Evolutionary conservation across 805 yeast genomes (phyloP).

Genomic region (Candida schatavii): DNA sequence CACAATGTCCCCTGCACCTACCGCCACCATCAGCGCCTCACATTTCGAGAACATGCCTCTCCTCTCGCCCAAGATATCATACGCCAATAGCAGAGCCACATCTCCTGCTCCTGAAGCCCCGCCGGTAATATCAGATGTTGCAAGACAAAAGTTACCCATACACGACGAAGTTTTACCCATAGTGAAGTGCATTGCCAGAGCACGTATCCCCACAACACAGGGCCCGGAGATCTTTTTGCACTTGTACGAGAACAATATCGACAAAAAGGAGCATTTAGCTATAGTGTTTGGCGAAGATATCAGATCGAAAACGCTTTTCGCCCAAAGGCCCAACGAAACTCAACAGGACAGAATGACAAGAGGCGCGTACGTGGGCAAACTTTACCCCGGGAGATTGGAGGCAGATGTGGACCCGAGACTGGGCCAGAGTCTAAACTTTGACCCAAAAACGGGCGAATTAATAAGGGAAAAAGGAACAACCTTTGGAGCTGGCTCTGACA

Average conservation of each 20-base stretch:
- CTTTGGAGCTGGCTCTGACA: constrained; percentile 5
- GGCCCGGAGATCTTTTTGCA: constrained; percentile 95
- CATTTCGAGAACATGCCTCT: constrained; percentile 18
- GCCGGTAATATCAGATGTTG: constrained; percentile 19
- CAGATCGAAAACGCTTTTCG: constrained; percentile 71
- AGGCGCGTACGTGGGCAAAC: constrained; percentile 91
- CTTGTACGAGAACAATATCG: constrained; percentile 80
- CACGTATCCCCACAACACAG: constrained; percentile 92
- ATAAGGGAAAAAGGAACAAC: constrained; percentile 28
- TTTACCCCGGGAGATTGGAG: constrained; percentile 77
- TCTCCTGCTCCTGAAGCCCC: constrained; percentile 9
- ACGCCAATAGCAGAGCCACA: constrained; percentile 9
- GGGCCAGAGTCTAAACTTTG: constrained; percentile 28
- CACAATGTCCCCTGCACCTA: constrained; percentile 1
- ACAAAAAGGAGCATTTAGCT: constrained; percentile 92
- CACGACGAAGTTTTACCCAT: constrained; percentile 57
- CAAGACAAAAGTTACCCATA: constrained; percentile 34
- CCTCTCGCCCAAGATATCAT: constrained; percentile 22
- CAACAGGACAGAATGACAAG: constrained; percentile 96
- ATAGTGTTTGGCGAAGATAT: constrained; percentile 94
- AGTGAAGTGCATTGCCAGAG: constrained; percentile 88
- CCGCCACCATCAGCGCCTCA: constrained; percentile 1
- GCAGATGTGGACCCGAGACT: constrained; percentile 57
- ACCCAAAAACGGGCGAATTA: constrained; percentile 26
- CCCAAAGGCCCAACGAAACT: constrained; percentile 61